These are phyloP conservation scores for Candolleomyces aberdarensis DNA, from an alignment of 768 basidiomycete genomes.

Conservation along the genomic window DNA sequence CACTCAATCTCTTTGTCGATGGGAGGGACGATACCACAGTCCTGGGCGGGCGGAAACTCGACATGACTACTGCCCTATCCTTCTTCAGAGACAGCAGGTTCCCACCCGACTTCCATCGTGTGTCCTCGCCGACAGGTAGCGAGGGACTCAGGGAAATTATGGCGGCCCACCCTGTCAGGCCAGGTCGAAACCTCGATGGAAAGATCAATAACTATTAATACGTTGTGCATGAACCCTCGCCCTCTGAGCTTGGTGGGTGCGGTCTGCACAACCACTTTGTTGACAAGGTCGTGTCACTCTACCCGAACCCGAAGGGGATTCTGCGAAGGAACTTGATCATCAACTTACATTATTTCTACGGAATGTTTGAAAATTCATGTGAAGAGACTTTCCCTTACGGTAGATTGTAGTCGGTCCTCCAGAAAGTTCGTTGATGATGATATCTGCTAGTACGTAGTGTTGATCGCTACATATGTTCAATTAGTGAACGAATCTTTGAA, in stretches of 20 bases:
- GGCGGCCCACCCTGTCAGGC: conserved; percentile 8
- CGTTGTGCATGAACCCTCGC: conserved; percentile 9
- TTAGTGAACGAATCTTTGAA: no score
- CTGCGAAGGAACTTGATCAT: conserved; percentile 11
- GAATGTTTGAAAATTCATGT: not conserved
- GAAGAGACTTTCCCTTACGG: conserved; percentile 12
- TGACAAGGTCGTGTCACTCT: conserved; percentile 10
- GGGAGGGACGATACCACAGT: conserved; percentile 5
- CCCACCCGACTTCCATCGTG: conserved; percentile 14
- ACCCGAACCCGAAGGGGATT: conserved; percentile 16
- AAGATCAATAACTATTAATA: conserved; percentile 13
- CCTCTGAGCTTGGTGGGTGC: conserved; percentile 10
- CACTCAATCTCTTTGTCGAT: conserved; percentile 16
- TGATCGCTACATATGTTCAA: no score
- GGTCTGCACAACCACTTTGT: conserved; percentile 14
- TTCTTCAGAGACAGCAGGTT: conserved; percentile 17
- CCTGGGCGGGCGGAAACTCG: conserved; percentile 7
- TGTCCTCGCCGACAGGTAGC: conserved; percentile 2
- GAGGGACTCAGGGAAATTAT: conserved; percentile 1
- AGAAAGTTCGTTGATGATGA: no score
- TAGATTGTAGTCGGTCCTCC: not conserved
- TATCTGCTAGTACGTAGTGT: no score
- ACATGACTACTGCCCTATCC: conserved; percentile 10
- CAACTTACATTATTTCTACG: conserved; percentile 8
- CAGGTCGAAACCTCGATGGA: conserved; percentile 10